Base-by-base conservation (phyloP, 331 rosid genomes). In the Saraca asoca region DNA sequence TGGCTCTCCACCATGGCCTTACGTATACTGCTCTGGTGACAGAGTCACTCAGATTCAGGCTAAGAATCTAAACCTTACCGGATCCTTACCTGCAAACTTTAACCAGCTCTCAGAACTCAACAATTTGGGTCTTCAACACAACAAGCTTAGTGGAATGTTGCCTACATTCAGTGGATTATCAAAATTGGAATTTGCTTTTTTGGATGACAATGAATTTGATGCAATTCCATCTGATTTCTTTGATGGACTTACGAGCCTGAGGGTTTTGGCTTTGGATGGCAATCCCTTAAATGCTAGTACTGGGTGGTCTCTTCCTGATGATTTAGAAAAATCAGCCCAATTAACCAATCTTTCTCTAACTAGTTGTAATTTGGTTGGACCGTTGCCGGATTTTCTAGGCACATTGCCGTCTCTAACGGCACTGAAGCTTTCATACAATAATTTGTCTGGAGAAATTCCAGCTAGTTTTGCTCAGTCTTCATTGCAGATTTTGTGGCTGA, bases 51-150 rank as follows among this genome's bases (percentile, higher is more conserved):
- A 91, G 79, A 84, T 91, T 84, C 89, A 91, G 74, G 93, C 84
- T 55, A 82, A 78, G 83, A 76, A 80, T 63, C 58, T 91, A 55
- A 90, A 91, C 33, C 93, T 85, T 9, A 70, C 15, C 62, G 97
- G 97, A 0, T 65, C 85, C 39, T 64, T 91, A 58, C 95, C 95
- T 48, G 82, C n/a, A 34, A 91, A 69, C 58, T 79, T 91, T 5
- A 91, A 91, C 72, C 86, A 85, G 68, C 93, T 91, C 62, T 75
- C 95, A 17, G 78, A 67, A 76, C 93, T 91, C 75, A 45, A 39
- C 72, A 91, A 91, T 71, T 55, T 91, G 62, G 97, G 97, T 39
- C 91, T 91, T 69, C 97, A 91, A 59, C 75, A 71, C 55, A 91
- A 91, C 85, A 79, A 69, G 9, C 83, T 91, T 45, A 78, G 44